These are phyloP conservation scores for Elongisporangium prolatum DNA, from an alignment of 352 stramenopile species.

Conservation along the genomic window DNA sequence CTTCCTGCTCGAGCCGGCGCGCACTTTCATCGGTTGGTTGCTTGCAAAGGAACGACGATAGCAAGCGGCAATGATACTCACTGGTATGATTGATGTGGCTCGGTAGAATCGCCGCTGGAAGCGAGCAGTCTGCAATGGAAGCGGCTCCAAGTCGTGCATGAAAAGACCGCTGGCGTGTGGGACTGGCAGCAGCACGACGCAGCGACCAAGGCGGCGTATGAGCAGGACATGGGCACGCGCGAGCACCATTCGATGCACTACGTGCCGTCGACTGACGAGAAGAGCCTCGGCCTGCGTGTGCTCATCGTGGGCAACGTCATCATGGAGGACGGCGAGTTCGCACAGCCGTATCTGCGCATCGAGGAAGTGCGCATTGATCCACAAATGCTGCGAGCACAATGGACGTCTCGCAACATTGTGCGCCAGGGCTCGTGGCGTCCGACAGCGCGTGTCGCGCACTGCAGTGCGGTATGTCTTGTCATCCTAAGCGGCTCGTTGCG, in stretches of 20 bases:
- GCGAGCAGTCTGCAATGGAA: conserved; percentile 37
- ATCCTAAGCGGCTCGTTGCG: not conserved
- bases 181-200: conserved; percentile 7
- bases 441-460: conserved; percentile 46
- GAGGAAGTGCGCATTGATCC: conserved; percentile 59
- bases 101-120: not conserved
- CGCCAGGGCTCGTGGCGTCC: conserved; percentile 31
- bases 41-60: not conserved
- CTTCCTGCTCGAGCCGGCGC: conserved; percentile 39
- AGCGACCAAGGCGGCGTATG: conserved; percentile 8
- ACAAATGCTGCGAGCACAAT: conserved; percentile 44
- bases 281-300: conserved; percentile 34
- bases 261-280: conserved; percentile 32
- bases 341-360: conserved; percentile 45
- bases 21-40: not conserved
- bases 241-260: conserved; percentile 80
- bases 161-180: conserved; percentile 6
- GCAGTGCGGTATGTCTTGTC: conserved; percentile 38
- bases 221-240: conserved; percentile 17
- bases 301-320: conserved; percentile 63
- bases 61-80: not conserved
- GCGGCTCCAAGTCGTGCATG: conserved; percentile 36
- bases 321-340: conserved; percentile 25
- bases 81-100: not conserved
- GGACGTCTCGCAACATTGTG: conserved; percentile 16